Evolutionary conservation across 305 asterid species (phyloP), one percentile per base, ranked within the genome.

Genomic region (Fraxinus sp.): DNA sequence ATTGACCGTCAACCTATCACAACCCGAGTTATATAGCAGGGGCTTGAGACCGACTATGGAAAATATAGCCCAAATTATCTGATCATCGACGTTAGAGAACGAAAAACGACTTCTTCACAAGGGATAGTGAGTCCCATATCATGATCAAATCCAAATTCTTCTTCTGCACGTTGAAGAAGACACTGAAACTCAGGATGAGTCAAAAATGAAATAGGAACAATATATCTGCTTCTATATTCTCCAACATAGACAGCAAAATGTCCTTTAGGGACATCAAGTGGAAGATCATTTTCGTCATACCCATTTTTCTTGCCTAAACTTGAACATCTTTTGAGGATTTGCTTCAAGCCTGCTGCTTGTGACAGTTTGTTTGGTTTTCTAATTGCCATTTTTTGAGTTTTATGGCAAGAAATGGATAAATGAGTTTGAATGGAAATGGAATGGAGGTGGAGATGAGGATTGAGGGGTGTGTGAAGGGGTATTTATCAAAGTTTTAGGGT

Each of bases 41-140:
- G 26, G 4, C 13, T 59, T 59, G 70, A 59, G 28, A 7, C 11
- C 30, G 13, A 20, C 70, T 6, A 59, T 7, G 62, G 16, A 59
- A n/a, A 46, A 46, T 13, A 13, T 46, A 3, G 1, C 18, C 18
- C n/a, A 16, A 46, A 13, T 46, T 46, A 66, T 79, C 92, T 79
- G 64, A 93, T 88, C 93, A 89, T 90, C 55, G 97, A 90, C 6
- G 97, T 92, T 36, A 94, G 88, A 16, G 97, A 92, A 32, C 86
- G 90, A 78, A 94, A 94, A 66, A 89, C 92, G 3, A 85, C 90
- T 88, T 94, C 98, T 74, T 93, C 95, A 41, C 97, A 94, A 0
- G 97, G 98, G 72, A 94, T 89, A 0, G 94, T 93, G 85, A 94
- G 88, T 11, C 98, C 98, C 98, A 94, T 94, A 2, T 89, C 95